These are phyloP conservation scores for Jaltomata sinuosa DNA, from an alignment of 257 asterid genomes.

Conservation along the genomic window DNA sequence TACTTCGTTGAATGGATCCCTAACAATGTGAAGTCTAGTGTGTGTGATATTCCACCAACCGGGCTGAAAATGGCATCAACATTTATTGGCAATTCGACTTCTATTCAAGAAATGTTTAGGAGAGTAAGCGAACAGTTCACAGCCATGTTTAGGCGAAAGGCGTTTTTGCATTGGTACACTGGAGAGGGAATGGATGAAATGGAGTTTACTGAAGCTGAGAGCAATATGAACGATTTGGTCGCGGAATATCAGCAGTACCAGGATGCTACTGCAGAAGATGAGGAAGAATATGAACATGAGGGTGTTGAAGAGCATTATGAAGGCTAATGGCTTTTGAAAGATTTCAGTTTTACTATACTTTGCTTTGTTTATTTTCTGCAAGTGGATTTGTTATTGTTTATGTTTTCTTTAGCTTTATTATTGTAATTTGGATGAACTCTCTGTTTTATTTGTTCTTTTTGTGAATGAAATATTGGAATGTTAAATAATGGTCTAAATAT, in stretches of 20 bases:
- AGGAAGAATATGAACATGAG: constrained; percentile 34
- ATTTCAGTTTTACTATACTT: neutral
- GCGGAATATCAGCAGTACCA: constrained; percentile 60
- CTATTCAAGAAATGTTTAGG: constrained; percentile 7
- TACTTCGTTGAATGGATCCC: constrained; percentile 8
- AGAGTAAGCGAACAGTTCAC: constrained; percentile 7
- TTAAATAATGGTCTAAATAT: neutral
- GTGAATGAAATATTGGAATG: neutral
- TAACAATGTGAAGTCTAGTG: constrained; percentile 4
- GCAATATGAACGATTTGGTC: constrained; percentile 58
- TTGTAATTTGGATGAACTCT: neutral
- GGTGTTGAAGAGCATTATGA: constrained; percentile 35
- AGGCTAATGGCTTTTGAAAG: constrained; percentile 2
- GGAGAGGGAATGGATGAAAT: constrained; percentile 72
- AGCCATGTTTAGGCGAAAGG: constrained; percentile 7
- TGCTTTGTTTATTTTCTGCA: neutral
- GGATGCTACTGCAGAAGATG: constrained; percentile 52
- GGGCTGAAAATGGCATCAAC: neutral
- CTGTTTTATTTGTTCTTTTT: neutral
- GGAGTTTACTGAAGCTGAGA: constrained; percentile 66
- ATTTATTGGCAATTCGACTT: neutral
- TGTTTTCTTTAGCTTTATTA: neutral
- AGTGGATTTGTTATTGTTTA: neutral
- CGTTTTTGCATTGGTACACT: constrained; percentile 26
- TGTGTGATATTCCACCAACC: constrained; percentile 2